A percentile compares a stretch with the other conserved stretches of the same genome.
phyloP scores from a whole-genome alignment of 192 early-diverging fungal species.

The Physocladia obscura region DNA sequence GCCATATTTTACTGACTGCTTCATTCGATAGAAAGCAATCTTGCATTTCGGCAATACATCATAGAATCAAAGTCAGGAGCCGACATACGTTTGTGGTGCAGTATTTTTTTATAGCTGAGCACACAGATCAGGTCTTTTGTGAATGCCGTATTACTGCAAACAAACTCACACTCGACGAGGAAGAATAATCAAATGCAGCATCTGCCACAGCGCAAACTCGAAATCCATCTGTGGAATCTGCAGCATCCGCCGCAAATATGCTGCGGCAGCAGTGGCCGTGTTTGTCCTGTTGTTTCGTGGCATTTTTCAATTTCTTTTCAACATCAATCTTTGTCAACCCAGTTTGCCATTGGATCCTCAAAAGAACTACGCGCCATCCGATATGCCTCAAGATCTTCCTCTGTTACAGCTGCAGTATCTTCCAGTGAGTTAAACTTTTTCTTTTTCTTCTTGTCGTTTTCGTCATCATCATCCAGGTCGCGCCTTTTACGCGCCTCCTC shows the following conservation, averaged over 20 bases:
- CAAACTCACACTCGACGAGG: slow-evolving; percentile 75
- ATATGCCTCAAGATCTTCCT: slow-evolving; percentile 72
- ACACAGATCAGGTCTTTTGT: neutral
- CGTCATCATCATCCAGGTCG: slow-evolving; percentile 19
- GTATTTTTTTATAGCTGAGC: slow-evolving; percentile 86
- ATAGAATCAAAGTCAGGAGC: no score
- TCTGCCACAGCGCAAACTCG: slow-evolving; percentile 86
- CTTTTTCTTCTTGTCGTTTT: neutral
- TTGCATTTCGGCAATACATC: no score
- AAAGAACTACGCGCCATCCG: slow-evolving; percentile 38
- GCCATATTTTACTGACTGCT: neutral
- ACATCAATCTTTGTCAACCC: slow-evolving; percentile 90
- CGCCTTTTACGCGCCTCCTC: slow-evolving; percentile 42
- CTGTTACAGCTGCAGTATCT: slow-evolving; percentile 50
- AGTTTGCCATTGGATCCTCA: slow-evolving; percentile 81
- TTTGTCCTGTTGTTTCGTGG: neutral
- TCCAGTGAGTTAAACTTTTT: slow-evolving; percentile 35
- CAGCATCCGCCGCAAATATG: slow-evolving; percentile 33
- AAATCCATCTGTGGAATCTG: slow-evolving; percentile 74
- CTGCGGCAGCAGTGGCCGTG: neutral
- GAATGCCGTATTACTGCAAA: neutral
- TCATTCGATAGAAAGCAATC: neutral
- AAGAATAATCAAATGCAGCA: slow-evolving; percentile 79
- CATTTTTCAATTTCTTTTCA: slow-evolving; percentile 38
- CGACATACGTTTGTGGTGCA: slow-evolving; percentile 89